phyloP scores from a whole-genome alignment of 1,139 yeast genomes.

The Torulaspora pretoriensis region DNA sequence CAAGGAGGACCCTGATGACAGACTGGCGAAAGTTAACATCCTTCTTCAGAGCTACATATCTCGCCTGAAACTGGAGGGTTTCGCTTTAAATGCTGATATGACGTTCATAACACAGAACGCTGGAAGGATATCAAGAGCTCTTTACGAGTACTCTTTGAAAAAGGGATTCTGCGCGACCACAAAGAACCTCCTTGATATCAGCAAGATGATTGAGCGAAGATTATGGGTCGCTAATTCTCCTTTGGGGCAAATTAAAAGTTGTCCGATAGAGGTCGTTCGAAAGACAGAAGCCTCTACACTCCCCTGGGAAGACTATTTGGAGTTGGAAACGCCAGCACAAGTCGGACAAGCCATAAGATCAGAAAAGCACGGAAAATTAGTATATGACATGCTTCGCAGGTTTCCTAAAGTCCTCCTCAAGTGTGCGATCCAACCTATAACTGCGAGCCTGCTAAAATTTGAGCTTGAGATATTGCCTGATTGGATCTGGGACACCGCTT shows the following conservation, averaged over 20 bases:
- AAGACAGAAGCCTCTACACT: slow-evolving; percentile 76
- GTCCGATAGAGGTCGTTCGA: slow-evolving; percentile 64
- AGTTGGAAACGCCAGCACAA: slow-evolving; percentile 53
- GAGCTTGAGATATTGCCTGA: slow-evolving; percentile 64
- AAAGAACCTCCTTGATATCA: slow-evolving; percentile 53
- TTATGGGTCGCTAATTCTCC: slow-evolving; percentile 88
- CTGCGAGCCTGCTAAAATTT: slow-evolving; percentile 60
- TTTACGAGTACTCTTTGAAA: slow-evolving; percentile 69
- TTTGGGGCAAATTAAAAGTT: slow-evolving; percentile 69
- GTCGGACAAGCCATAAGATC: slow-evolving; percentile 79
- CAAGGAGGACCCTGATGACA: slow-evolving; percentile 64
- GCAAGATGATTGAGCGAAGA: slow-evolving; percentile 76
- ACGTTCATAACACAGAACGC: slow-evolving; percentile 90
- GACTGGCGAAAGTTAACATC: slow-evolving; percentile 74
- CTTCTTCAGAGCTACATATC: slow-evolving; percentile 84
- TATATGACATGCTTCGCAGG: slow-evolving; percentile 57
- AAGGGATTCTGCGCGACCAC: slow-evolving; percentile 73
- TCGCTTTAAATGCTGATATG: slow-evolving; percentile 92
- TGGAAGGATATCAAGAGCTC: slow-evolving; percentile 80
- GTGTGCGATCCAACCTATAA: slow-evolving; percentile 71
- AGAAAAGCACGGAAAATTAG: slow-evolving; percentile 60
- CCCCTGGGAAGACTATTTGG: slow-evolving; percentile 77
- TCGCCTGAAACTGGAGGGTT: slow-evolving; percentile 69
- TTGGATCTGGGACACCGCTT: slow-evolving; percentile 67
- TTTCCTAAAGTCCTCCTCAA: slow-evolving; percentile 65